These are phyloP conservation scores for Pichia membranifaciens DNA, from an alignment of 805 yeast genomes.

Conservation along the genomic window DNA sequence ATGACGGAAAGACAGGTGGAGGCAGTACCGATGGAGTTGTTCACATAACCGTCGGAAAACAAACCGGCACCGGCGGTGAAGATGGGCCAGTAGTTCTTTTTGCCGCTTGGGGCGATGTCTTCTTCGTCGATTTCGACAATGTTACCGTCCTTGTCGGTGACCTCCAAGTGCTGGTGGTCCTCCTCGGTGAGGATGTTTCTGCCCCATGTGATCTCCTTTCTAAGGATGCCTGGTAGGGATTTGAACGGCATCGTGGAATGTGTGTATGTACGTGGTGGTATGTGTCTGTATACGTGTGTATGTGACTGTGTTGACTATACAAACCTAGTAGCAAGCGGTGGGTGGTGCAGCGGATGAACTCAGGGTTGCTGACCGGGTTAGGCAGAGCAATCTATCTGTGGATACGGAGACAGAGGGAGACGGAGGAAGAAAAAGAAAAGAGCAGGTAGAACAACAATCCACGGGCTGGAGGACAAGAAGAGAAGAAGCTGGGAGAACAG, in stretches of 20 bases:
- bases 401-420: neutral
- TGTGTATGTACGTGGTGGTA: neutral
- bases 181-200: constrained; percentile 14
- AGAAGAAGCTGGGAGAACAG: neutral
- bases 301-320: too few species aligned
- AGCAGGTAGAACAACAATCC: neutral
- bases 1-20: constrained; percentile 60
- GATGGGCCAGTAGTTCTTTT: constrained; percentile 50
- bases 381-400: too few species aligned
- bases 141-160: constrained; percentile 21
- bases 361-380: too few species aligned
- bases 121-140: constrained; percentile 21
- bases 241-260: constrained; percentile 16
- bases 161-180: constrained; percentile 17
- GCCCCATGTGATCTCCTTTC: constrained; percentile 27
- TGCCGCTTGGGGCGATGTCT: constrained; percentile 21
- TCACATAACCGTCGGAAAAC: constrained; percentile 89
- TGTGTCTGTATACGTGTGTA: neutral
- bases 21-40: constrained; percentile 76
- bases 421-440: neutral
- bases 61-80: constrained; percentile 87
- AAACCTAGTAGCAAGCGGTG: too few species aligned
- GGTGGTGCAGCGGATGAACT: too few species aligned
- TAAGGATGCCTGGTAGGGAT: constrained; percentile 12
- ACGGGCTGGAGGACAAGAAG: too few species aligned